phyloP scores from a whole-genome alignment of 495 filamentous ascomycete genomes.

The Neurospora sublineolata region DNA sequence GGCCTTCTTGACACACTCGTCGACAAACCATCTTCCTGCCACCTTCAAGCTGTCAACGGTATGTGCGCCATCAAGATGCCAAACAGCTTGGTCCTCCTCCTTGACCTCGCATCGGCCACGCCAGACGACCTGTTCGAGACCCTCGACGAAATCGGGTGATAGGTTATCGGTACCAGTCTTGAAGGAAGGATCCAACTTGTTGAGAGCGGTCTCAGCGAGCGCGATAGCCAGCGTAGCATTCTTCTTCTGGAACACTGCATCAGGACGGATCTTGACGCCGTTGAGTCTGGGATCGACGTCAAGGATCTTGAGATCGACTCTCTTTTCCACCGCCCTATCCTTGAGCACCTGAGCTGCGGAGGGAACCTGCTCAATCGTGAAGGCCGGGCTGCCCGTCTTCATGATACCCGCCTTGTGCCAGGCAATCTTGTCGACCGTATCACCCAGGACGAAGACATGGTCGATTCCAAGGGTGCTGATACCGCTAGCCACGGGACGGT shows the following conservation, averaged over 20 bases:
- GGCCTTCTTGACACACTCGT: constrained; percentile 27
- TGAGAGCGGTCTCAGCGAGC: constrained; percentile 51
- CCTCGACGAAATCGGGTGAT: constrained; percentile 56
- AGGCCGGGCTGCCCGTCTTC: constrained; percentile 58
- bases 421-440: constrained; percentile 81
- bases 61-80: constrained; percentile 90
- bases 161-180: constrained; percentile 25
- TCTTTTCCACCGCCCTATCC: constrained; percentile 58
- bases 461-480: constrained; percentile 87
- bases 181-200: constrained; percentile 30
- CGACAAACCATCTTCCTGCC: constrained; percentile 68
- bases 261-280: constrained; percentile 58
- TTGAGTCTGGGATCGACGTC: constrained; percentile 50
- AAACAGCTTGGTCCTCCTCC: constrained; percentile 51
- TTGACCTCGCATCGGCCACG: constrained; percentile 77
- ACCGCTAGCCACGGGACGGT: constrained; percentile 56
- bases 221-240: constrained; percentile 79
- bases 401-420: constrained; percentile 97
- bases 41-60: constrained; percentile 77
- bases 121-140: constrained; percentile 64
- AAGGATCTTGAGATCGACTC: constrained; percentile 49
- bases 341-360: constrained; percentile 57
- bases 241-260: constrained; percentile 70
- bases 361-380: constrained; percentile 60
- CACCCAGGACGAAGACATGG: constrained; percentile 66